Evolutionary conservation across 257 asterid genomes (phyloP).

Genomic region (Schizonepeta tenuifolia): DNA sequence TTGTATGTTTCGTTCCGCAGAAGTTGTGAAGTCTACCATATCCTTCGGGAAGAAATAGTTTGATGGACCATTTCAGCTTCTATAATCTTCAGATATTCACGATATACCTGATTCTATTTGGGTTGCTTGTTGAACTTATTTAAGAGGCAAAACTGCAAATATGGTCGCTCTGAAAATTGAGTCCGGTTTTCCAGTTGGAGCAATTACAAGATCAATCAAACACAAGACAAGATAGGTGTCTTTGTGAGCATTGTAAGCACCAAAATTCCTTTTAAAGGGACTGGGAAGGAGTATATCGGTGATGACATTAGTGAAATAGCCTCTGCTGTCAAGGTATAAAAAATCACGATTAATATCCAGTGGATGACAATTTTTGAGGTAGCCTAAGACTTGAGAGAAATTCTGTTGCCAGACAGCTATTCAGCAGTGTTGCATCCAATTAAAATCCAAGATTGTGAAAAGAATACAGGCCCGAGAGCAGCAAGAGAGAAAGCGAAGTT

Average conservation of each 20-base stretch:
- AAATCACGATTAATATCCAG: neutral
- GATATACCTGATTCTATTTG: slow-evolving; percentile 13
- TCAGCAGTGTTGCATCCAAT: slow-evolving; percentile 82
- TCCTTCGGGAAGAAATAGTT: slow-evolving; percentile 21
- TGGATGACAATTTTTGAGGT: slow-evolving; percentile 6
- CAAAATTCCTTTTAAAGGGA: slow-evolving; percentile 91
- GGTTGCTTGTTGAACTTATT: slow-evolving; percentile 25
- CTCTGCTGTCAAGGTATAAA: slow-evolving; percentile 83
- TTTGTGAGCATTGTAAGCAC: slow-evolving; percentile 96
- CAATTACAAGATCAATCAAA: slow-evolving; percentile 89
- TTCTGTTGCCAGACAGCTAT: slow-evolving; percentile 64
- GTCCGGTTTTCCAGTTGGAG: slow-evolving; percentile 67
- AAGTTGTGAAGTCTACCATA: neutral
- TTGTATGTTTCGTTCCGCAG: slow-evolving; percentile 4
- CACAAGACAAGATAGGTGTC: slow-evolving; percentile 88
- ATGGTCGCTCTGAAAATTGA: slow-evolving; percentile 3
- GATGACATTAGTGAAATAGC: slow-evolving; percentile 95
- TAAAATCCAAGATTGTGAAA: slow-evolving; percentile 80
- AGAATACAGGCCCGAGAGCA: slow-evolving; percentile 96
- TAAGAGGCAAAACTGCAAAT: slow-evolving; percentile 19
- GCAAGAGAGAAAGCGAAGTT: slow-evolving; percentile 90
- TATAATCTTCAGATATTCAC: slow-evolving; percentile 14
- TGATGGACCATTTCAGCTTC: slow-evolving; percentile 16
- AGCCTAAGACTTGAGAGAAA: slow-evolving; percentile 30
- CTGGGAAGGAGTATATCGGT: slow-evolving; percentile 94